Evolutionary conservation across 75 land plant species (phyloP).

Genomic region (Larix kaempferi): DNA sequence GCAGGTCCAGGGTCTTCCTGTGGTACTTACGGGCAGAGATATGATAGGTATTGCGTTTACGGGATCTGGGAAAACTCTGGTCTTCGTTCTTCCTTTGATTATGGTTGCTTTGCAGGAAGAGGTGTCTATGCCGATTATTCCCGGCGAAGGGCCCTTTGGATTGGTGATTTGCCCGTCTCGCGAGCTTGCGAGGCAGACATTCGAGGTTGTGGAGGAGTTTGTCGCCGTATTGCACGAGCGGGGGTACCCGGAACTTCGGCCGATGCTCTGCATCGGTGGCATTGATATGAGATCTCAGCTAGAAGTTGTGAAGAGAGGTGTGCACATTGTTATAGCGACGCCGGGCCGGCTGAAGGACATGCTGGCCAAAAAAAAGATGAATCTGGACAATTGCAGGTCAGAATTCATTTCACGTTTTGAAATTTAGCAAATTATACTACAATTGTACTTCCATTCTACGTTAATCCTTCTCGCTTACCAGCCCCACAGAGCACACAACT

Average conservation of each 20-base stretch:
- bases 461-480: too few relatives aligned
- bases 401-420: too few relatives aligned
- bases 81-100: slow-evolving; percentile 27
- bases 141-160: slow-evolving; percentile 93
- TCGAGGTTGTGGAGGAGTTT: slow-evolving; percentile 88
- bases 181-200: slow-evolving; percentile 92
- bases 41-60: slow-evolving; percentile 46
- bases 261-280: slow-evolving; percentile 92
- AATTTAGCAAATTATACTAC: too few relatives aligned
- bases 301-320: slow-evolving; percentile 85
- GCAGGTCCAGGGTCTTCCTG: slow-evolving; percentile 3
- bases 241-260: slow-evolving; percentile 70
- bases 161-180: slow-evolving; percentile 86
- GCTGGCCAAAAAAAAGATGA: slow-evolving; percentile 97
- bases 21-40: slow-evolving; percentile 25
- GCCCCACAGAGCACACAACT: too few relatives aligned
- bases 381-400: slow-evolving; percentile 83
- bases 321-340: slow-evolving; percentile 93
- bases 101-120: slow-evolving; percentile 36
- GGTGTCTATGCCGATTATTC: slow-evolving; percentile 65
- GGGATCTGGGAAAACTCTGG: slow-evolving; percentile 35
- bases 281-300: slow-evolving; percentile 94
- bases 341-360: slow-evolving; percentile 93
- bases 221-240: slow-evolving; percentile 38
- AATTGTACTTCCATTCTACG: too few relatives aligned